Base-by-base conservation (phyloP, 2,329 filamentous ascomycete genomes). In the Ilyonectria destructans region DNA sequence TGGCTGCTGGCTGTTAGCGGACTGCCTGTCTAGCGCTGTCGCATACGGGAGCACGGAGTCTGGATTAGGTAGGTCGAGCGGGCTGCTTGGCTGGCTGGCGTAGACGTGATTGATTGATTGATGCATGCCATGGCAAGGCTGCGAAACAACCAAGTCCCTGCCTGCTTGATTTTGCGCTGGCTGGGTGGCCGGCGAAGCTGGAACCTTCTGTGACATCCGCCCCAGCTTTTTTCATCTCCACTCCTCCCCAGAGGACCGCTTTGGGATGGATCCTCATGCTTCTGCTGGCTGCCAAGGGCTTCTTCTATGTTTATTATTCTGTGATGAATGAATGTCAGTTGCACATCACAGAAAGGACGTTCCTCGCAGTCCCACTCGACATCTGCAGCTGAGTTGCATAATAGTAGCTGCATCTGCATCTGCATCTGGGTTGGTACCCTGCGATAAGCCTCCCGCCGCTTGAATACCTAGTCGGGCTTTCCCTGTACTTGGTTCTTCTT, bases 51-150 rank as follows among this genome's bases (percentile, higher is more conserved):
- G 31, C 31, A 33, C 31, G 31, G 31, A 10, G 31, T 6, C 31
- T 33, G 31, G 31, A 33, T 33, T 33, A 2, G 31, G 31, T 9
- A 9, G 31, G 31, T 33, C 31, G 31, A 1, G 7, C 1, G 31
- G 31, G 31, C 31, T 2, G 31, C 31, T 33, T 23, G 23, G 31
- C 31, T 33, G 31, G 31, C 31, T 33, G 33, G 23, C 49, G 33
- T 49, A 37, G 35, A 23, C 43, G 43, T 49, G 60, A 26, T 26
- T 5, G 26, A 26, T 26, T 26, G 26, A 26, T 26, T 26, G 26
- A 63, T 45, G 56, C 62, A 65, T 65, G 62, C 56, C 56, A 55
- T 21, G 54, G 31, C 62, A 60, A 55, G 49, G 56, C 56, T 65
- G 56, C 49, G 49, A 65, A 60, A 60, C 58, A 60, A 35, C 33